Evolutionary conservation across 805 yeast genomes (phyloP), one percentile per base, ranked within the genome.

Genomic region (Hyphopichia homilentoma): DNA sequence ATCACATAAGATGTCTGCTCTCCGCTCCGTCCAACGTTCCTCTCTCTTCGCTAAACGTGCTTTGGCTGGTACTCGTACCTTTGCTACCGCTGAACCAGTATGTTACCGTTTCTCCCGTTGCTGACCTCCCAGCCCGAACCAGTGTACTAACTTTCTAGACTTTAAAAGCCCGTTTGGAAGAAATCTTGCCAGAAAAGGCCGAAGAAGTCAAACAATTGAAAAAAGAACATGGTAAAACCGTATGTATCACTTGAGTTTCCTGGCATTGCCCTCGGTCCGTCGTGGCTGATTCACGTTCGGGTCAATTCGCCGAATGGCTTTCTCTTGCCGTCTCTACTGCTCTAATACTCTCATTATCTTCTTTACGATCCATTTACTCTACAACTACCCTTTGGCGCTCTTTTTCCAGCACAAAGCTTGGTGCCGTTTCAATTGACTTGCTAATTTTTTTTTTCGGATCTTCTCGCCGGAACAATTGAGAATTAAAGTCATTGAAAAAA

Each of bases 141-240:
- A 20, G 7, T 20, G 16, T 41, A 43, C 45, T 43, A 43, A 43
- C 46, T 9, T 18, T 12, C 55, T 57, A 76, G 73, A 81, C 96
- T 44, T 75, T 93, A 53, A 93, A 93, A 68, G 95, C 93, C 68
- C 81, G 95, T 61, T 89, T 93, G 59, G 94, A 88, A 36, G 95
- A 86, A 58, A 73, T 86, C 47, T 77, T 89, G 61, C 97, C 97
- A 47, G 88, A 77, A 54, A 85, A 85, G 73, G 84, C 84, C 50
- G 96, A 87, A 64, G 86, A 88, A 71, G 82, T 93, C 66, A 84
- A 83, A 71, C 77, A 80, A 52, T 80, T 90, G 64, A 88, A 90
- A 68, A 75, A 85, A 63, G 94, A 88, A 55, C 77, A 90, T 65
- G 98, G 97, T 52, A 75, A 80, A 61, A 76, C 84, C 57, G 83